A percentile compares a stretch with the other conserved stretches of the same genome.
Evolutionary conservation across 2,329 filamentous ascomycete genomes (phyloP).

Genomic region (Corynespora cassiicola): DNA sequence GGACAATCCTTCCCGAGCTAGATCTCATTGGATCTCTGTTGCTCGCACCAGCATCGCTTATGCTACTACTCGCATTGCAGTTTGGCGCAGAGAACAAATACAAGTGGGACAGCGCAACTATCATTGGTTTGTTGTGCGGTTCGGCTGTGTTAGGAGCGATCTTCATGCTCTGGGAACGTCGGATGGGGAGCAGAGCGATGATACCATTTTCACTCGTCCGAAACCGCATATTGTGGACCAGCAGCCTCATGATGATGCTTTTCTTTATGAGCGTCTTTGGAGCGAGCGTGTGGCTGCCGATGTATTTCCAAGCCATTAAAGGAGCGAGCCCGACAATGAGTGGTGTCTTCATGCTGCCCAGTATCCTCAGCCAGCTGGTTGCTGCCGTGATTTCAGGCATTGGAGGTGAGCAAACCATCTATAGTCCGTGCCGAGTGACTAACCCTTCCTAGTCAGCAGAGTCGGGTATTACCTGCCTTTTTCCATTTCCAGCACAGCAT

Average conservation of each 20-base stretch:
- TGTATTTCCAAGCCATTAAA: conserved; percentile 52
- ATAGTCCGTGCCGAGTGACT: not conserved
- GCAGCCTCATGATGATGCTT: conserved; percentile 15
- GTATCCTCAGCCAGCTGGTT: conserved; percentile 34
- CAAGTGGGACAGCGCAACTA: conserved; percentile 39
- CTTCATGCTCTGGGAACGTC: conserved; percentile 46
- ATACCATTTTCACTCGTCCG: conserved; percentile 43
- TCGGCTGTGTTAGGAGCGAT: conserved; percentile 31
- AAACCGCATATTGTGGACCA: conserved; percentile 39
- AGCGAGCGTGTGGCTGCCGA: conserved; percentile 29
- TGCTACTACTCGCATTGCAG: conserved; percentile 49
- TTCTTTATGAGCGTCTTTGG: conserved; percentile 20
- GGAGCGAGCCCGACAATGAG: conserved; percentile 44
- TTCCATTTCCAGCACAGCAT: conserved; percentile 29
- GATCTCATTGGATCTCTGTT: conserved; percentile 46
- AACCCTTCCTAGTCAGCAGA: conserved; percentile 4
- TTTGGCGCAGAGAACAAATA: conserved; percentile 42
- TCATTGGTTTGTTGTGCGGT: conserved; percentile 46
- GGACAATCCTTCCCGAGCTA: conserved; percentile 36
- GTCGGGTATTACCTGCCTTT: conserved; percentile 38
- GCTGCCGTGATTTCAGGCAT: conserved; percentile 25
- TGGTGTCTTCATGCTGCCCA: conserved; percentile 48
- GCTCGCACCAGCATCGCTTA: conserved; percentile 39
- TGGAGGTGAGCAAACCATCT: conserved; percentile 18
- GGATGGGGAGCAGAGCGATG: conserved; percentile 45